Conservation (phyloP, 176 grass and related monocot genomes). For the Ananas comosus region DNA sequence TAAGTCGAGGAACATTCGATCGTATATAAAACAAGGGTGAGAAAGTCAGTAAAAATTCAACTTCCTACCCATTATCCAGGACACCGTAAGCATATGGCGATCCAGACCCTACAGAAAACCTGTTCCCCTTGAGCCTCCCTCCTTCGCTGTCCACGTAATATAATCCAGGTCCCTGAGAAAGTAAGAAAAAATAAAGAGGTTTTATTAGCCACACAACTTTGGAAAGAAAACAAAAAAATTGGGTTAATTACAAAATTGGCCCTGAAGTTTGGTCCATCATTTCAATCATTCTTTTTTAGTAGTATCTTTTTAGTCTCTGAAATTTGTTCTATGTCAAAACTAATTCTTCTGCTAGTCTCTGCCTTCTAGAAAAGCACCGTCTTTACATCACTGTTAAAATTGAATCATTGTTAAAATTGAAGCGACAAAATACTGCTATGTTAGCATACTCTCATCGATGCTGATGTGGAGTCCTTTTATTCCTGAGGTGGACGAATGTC, state of each 20-base stretch:
- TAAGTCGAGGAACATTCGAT: background rate
- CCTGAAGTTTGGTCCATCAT: too few relatives aligned
- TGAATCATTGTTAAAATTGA: too few relatives aligned
- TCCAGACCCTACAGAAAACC: constrained; percentile 93
- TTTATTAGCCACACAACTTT: background rate
- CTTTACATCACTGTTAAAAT: too few relatives aligned
- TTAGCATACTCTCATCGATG: too few relatives aligned
- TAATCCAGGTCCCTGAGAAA: constrained; percentile 66
- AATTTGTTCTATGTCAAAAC: too few relatives aligned
- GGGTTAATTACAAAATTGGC: background rate
- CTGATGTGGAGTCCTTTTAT: too few relatives aligned
- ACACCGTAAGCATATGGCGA: constrained; percentile 90
- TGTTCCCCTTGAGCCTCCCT: constrained; percentile 65
- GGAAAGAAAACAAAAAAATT: constrained; percentile 1
- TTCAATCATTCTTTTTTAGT: too few relatives aligned
- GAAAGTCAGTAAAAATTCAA: background rate
- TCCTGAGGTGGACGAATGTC: too few relatives aligned
- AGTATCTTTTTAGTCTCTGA: too few relatives aligned
- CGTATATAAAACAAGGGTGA: background rate
- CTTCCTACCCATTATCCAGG: constrained; percentile 63
- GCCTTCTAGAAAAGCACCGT: too few relatives aligned
- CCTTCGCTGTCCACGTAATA: constrained; percentile 99
- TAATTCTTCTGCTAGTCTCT: too few relatives aligned
- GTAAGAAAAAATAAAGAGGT: constrained; percentile 1
- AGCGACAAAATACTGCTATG: too few relatives aligned